Evolutionary conservation across 805 yeast genomes (phyloP).

Genomic region (Candida nitratophila): DNA sequence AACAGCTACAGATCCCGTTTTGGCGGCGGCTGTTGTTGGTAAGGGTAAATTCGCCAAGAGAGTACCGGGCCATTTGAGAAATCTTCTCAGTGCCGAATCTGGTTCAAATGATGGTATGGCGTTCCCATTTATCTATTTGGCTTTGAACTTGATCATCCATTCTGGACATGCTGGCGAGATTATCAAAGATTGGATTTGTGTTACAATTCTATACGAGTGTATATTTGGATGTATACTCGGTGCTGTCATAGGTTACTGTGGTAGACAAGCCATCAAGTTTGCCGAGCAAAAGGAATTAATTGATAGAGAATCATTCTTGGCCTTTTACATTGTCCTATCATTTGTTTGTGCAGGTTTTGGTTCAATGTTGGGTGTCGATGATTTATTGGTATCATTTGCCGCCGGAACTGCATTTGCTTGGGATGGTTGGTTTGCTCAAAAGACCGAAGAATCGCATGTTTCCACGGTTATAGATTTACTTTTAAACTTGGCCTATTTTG

Average conservation of each 20-base stretch:
- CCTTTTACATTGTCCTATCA: constrained; percentile 46
- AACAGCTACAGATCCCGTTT: constrained; percentile 74
- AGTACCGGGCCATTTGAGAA: constrained; percentile 56
- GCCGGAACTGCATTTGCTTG: constrained; percentile 72
- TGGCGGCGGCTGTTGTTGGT: constrained; percentile 68
- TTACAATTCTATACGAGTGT: constrained; percentile 59
- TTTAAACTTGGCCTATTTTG: constrained; percentile 58
- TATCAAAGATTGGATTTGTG: constrained; percentile 55
- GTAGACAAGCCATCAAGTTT: constrained; percentile 43
- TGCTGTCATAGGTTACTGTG: constrained; percentile 41
- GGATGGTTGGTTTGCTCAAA: constrained; percentile 60
- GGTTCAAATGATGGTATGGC: constrained; percentile 75
- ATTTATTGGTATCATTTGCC: constrained; percentile 62
- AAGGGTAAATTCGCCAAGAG: constrained; percentile 65
- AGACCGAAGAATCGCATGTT: constrained; percentile 54
- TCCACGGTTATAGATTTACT: constrained; percentile 60
- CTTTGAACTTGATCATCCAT: constrained; percentile 47
- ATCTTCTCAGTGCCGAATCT: constrained; percentile 60
- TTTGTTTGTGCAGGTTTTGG: constrained; percentile 56
- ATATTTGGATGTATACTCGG: constrained; percentile 50
- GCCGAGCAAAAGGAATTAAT: constrained; percentile 47
- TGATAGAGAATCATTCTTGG: constrained; percentile 57
- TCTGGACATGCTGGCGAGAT: constrained; percentile 41
- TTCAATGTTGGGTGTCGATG: constrained; percentile 63
- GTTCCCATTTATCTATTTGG: constrained; percentile 59